These are phyloP conservation scores for Saccharomyces hybrid DNA, from an alignment of 1,139 yeast genomes.

Conservation along the genomic window DNA sequence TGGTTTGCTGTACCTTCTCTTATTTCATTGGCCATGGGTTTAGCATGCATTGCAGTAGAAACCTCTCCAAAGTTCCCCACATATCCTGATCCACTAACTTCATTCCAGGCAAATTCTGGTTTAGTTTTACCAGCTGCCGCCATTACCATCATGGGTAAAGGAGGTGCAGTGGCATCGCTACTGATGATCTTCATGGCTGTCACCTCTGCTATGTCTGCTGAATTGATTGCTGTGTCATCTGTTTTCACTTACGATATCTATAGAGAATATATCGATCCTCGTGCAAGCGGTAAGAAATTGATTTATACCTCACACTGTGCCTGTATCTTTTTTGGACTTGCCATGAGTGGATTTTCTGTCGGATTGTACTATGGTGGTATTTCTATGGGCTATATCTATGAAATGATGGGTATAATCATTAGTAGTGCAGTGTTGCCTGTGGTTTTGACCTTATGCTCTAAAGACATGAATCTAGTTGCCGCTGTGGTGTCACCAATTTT, in stretches of 20 bases:
- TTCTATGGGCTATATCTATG: conserved; percentile 79
- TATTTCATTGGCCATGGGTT: conserved; percentile 76
- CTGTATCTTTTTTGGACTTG: conserved; percentile 57
- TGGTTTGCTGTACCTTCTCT: conserved; percentile 90
- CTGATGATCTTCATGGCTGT: conserved; percentile 80
- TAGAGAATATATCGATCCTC: conserved; percentile 70
- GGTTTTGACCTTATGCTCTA: conserved; percentile 62
- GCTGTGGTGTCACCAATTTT: conserved; percentile 55
- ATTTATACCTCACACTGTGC: conserved; percentile 60
- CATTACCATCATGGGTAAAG: conserved; percentile 71
- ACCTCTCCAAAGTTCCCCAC: conserved; percentile 65
- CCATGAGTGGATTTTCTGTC: conserved; percentile 74
- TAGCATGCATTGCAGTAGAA: conserved; percentile 70
- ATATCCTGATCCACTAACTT: conserved; percentile 56
- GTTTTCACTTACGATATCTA: conserved; percentile 79
- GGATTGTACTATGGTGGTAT: conserved; percentile 78
- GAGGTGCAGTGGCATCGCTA: conserved; percentile 78
- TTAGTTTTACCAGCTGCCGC: conserved; percentile 84
- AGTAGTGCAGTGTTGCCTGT: conserved; percentile 82
- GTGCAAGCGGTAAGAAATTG: conserved; percentile 64
- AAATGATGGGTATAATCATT: conserved; percentile 80
- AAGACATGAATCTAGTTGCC: conserved; percentile 54
- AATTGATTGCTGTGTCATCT: conserved; percentile 79
- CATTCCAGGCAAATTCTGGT: conserved; percentile 71
- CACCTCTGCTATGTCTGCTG: conserved; percentile 79